A percentile compares a stretch with the other conserved stretches of the same genome.
phyloP scores from a whole-genome alignment of 495 filamentous ascomycete genomes.

The Articulospora tetracladia region DNA sequence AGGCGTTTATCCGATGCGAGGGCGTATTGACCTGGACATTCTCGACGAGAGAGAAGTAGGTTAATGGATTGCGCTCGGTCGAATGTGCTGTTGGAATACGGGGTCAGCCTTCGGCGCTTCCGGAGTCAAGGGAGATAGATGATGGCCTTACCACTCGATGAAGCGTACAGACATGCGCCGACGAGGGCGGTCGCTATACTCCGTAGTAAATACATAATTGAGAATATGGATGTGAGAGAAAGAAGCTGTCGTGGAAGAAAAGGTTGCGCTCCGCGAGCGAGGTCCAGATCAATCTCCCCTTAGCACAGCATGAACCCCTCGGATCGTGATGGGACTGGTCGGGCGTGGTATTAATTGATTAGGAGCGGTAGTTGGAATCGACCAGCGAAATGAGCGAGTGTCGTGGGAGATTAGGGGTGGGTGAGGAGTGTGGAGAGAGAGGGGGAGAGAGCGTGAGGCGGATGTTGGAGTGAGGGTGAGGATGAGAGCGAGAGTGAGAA shows the following conservation, averaged over 20 bases:
- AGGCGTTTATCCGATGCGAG: conserved; percentile 71
- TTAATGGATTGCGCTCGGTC: conserved; percentile 69
- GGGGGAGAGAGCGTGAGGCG: not conserved
- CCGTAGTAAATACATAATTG: conserved; percentile 20
- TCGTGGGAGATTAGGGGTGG: not conserved
- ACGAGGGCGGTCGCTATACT: conserved; percentile 22
- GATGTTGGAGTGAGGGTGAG: not conserved
- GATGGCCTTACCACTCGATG: conserved; percentile 12
- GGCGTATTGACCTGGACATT: conserved; percentile 74
- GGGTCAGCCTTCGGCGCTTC: not conserved
- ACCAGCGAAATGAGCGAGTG: conserved; percentile 5
- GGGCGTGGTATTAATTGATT: not conserved
- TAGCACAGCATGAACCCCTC: not conserved
- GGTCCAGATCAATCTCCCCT: not conserved
- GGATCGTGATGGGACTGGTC: not conserved
- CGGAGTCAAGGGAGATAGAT: not conserved
- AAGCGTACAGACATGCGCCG: conserved; percentile 14
- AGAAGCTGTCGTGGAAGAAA: not conserved
- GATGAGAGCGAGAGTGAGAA: too few species aligned
- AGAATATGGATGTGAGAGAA: not conserved
- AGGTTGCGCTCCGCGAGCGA: not conserved
- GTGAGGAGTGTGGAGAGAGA: not conserved
- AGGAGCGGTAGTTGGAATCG: not conserved
- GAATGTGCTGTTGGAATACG: conserved; percentile 56
- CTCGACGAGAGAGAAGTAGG: conserved; percentile 67